phyloP scores from a whole-genome alignment of 1,284 basidiomycete genomes.

The Thecaphora thlaspeos region DNA sequence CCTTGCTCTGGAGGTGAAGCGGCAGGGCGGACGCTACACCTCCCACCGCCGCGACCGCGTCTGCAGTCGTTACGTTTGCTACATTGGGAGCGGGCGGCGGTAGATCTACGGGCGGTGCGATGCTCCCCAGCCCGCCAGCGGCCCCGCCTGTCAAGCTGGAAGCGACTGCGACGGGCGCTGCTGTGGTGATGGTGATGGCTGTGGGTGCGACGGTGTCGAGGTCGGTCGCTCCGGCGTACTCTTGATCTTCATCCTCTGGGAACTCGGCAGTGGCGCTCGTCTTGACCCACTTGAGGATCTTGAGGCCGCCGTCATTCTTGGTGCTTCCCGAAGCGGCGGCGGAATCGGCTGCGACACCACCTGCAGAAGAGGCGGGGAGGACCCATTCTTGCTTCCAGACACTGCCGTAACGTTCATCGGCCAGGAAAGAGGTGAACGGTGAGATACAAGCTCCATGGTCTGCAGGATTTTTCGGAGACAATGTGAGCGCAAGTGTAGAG shows the following conservation, averaged over 20 bases:
- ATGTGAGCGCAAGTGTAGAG: no score
- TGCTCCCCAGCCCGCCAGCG: not conserved
- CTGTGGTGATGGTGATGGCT: not conserved
- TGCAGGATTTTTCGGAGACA: no score
- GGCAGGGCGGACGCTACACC: no score
- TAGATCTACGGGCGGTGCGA: not conserved
- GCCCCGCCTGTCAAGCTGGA: not conserved
- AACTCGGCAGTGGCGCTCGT: not conserved
- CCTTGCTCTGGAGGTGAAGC: not conserved
- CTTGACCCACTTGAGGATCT: slow-evolving; percentile 1
- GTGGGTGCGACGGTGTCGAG: no score
- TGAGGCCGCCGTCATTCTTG: not conserved
- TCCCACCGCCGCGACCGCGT: no score
- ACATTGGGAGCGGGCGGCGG: not conserved
- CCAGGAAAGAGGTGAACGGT: no score
- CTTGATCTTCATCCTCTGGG: not conserved
- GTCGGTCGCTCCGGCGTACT: no score
- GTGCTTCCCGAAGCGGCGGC: no score
- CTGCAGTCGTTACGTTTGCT: no score
- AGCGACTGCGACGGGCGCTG: not conserved
- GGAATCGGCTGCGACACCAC: no score
- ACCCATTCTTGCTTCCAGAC: not conserved
- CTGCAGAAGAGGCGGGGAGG: not conserved
- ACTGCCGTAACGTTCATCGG: no score
- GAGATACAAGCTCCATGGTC: no score